Percentiles rank a stretch among this genome's conserved stretches.
Conservation (phyloP, 495 filamentous ascomycete species). For the Penicillium alfredii region DNA sequence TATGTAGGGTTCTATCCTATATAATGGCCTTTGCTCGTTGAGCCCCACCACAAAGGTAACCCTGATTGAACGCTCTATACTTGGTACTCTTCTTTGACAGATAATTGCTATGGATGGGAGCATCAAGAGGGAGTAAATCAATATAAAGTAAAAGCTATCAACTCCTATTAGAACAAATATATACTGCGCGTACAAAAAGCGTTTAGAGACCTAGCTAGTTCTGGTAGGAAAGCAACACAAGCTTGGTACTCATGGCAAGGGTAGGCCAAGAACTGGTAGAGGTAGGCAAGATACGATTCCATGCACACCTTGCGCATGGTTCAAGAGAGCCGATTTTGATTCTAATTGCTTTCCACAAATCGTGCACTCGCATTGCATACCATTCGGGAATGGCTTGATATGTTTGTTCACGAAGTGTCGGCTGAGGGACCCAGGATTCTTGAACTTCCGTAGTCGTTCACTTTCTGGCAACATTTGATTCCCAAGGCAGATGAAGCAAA, state of each 20-base stretch:
- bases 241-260: conserved; percentile 4
- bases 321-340: conserved; percentile 16
- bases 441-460: conserved; percentile 12
- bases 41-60: too few relatives aligned
- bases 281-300: conserved; percentile 14
- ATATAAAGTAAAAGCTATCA: too few relatives aligned
- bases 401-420: conserved; percentile 23
- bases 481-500: conserved; percentile 21
- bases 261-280: conserved; percentile 13
- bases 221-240: too few relatives aligned
- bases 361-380: conserved; percentile 17
- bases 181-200: too few relatives aligned
- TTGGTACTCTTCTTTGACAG: too few relatives aligned
- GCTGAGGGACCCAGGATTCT: conserved; percentile 17
- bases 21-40: too few relatives aligned
- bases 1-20: too few relatives aligned
- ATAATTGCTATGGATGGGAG: too few relatives aligned
- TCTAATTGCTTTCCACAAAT: conserved; percentile 17
- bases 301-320: conserved; percentile 21
- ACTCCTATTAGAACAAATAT: too few relatives aligned
- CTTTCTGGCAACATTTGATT: conserved; percentile 8
- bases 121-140: too few relatives aligned
- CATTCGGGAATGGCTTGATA: conserved; percentile 19
- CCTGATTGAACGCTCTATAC: too few relatives aligned
- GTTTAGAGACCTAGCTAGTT: too few relatives aligned